Evolutionary conservation across 108 stramenopile species (phyloP), one percentile per base, ranked within the genome.

Genomic region (Cyclotella kingstonii): DNA sequence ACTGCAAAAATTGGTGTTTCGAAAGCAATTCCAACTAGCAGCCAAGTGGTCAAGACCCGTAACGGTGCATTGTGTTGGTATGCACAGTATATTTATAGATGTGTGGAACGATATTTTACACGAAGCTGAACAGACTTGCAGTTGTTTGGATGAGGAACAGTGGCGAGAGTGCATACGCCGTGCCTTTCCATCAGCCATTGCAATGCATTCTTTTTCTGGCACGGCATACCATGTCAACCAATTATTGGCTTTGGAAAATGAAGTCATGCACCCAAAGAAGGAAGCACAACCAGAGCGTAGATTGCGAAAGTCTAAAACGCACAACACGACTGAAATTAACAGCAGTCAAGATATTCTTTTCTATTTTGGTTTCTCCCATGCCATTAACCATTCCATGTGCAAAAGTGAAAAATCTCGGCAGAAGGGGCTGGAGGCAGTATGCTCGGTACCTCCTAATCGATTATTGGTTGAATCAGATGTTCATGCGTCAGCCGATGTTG

Each of bases 341-440:
- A 10, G 18, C 22, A 27, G 12, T 10, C 30, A 33, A 35, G 36
- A 61, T 43, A 68, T 73, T 12, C 31, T 92, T 8, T 85, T 89
- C 54, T 91, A 86, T 49, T 92, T 92, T 73, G 91, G 91, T 3
- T 92, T 92, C 63, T 86, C 85, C 7, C 91, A 92, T 60, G 62
- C 76, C 21, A 76, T 92, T 49, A 92, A 92, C 52, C 71, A 74
- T 47, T 67, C 59, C 21, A 89, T 89, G 87, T 82, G 82, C 39
- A 77, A 81, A 0, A 80, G 84, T 23, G 83, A 81, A 5, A 89
- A 86, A 49, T 60, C 85, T 9, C 38, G 81, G 25, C 63, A 62
- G 14, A 81, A 83, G 58, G 84, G 82, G 2, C 43, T 31, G 17
- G 81, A 87, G 38, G 85, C 90, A 11, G 75, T 92, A 5, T 61